Evolutionary conservation across 169 alveolate genomes (phyloP).

Genomic region (Perkinsus marinus): DNA sequence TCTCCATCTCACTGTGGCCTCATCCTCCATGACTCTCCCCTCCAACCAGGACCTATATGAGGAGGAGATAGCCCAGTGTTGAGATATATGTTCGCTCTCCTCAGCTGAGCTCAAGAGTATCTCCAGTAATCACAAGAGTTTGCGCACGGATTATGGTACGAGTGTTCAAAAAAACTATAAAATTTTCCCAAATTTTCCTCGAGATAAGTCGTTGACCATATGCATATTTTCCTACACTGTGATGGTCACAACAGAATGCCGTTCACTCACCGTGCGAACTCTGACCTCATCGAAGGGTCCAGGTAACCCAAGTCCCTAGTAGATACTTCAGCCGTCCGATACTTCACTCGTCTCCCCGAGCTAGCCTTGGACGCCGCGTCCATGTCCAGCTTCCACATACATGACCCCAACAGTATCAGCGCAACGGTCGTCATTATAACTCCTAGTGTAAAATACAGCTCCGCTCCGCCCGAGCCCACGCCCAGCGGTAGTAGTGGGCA

Average conservation of each 20-base stretch:
- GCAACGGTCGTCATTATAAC: neutral
- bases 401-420: neutral
- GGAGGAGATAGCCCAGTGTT: no score
- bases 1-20: neutral
- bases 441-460: neutral
- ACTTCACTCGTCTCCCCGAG: neutral
- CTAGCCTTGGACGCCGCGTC: neutral
- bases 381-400: neutral
- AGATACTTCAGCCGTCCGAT: neutral
- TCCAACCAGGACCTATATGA: neutral
- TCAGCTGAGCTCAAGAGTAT: no score
- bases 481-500: neutral
- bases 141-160: no score
- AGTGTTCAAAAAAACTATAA: no score
- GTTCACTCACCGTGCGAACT: conserved; percentile 2
- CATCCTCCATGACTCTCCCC: conserved; percentile 5
- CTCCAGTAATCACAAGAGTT: no score
- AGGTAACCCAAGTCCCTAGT: neutral
- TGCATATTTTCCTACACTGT: no score
- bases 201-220: no score
- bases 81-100: no score
- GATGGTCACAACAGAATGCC: no score
- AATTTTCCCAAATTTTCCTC: no score
- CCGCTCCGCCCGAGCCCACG: neutral
- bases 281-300: neutral